Evolutionary conservation across 2,329 filamentous ascomycete genomes (phyloP), one percentile per base, ranked within the genome.

Genomic region (Cladosporium sp.): DNA sequence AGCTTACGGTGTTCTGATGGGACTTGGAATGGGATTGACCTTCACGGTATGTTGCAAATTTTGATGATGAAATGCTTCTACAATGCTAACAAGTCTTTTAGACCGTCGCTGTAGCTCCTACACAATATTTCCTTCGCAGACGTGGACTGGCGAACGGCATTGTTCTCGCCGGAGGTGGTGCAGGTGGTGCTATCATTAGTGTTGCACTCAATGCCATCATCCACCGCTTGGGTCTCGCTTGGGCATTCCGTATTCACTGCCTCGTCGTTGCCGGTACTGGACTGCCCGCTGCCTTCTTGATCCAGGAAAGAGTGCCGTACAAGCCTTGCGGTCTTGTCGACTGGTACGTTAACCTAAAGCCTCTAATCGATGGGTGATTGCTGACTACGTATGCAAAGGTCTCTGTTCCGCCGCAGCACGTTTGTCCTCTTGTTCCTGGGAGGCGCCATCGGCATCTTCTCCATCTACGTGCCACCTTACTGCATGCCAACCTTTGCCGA

Each of bases 381-480:
- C 83, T 76, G 76, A 34, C 76, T 88, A 38, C 8, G 2, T 14
- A 32, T 18, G 2, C 14, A 36, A 14, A 62, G 59, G 59, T 57
- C 21, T 18, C 36, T 64, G 8, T 64, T 64, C 51, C 62, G 2
- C 86, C 88, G 73, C 80, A 80, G 34, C 80, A 86, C 64, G 65
- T 88, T 88, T 73, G 69, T 78, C 6, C 74, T 83, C 2, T 74
- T 89, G 30, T 88, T 88, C 71, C 70, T 84, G 4, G 82, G 82
- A 4, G 83, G 85, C 0, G 83, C 81, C 0, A 79, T 88, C 11
- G 86, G 80, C 1, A 87, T 85, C 1, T 89, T 89, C 68, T 83
- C 86, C 0, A 80, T 88, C 18, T 83, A 87, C 65, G 86, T 88
- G 0, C 85, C 86, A 0, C 85, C 86, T 0, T 89, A 87, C 76